Base-by-base conservation (phyloP, 257 asterid species). In the Lavandula angustifolia region DNA sequence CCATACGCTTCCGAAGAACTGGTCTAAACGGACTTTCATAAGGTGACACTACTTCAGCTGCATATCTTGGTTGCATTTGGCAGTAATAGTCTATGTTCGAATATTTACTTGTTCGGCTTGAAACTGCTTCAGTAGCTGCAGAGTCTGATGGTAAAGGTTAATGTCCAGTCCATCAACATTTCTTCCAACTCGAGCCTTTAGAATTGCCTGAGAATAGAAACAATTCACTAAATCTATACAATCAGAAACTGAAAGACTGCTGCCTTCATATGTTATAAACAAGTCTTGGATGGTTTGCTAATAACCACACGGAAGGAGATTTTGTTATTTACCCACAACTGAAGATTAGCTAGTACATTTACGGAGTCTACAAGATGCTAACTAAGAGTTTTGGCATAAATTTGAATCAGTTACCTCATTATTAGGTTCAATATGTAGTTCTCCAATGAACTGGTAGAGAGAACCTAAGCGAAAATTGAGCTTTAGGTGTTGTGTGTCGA, bases 161-260 rank as follows among this genome's bases (percentile, higher is more conserved):
- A 82, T 81, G 80, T 94, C 99, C 83, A 90, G 76, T 60, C 99
- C 99, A 79, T 87, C 97, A 8, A 90, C 90, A 72, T 80, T 90
- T 80, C 97, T 78, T 47, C 99, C 99, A 7, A 94, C 92, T 49
- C 99, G 87, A 48, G 96, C 99, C 76, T 75, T 82, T 74, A 90
- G 56, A 70, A 80, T 83, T 29, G 81, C 96, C 99, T 90, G 90
- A 43, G 61, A 73, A 52, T 27, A 63, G 48, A 53, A 67, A 54
- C 37, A 40, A 59, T 32, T 22, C 29, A 31, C 5, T 29, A 31
- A 72, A 44, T 18, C 64, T 49, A 37, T 9, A 38, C 16, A 16
- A 12, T 51, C 16, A 60, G 14, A 34, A 41, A 32, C 17, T 43
- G 11, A 17, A 11, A 4, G 6, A 34, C 16, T 5, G 42, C 12